Evolutionary conservation across 2,329 filamentous ascomycete species (phyloP).

Genomic region (Tolypocladium inflatum): DNA sequence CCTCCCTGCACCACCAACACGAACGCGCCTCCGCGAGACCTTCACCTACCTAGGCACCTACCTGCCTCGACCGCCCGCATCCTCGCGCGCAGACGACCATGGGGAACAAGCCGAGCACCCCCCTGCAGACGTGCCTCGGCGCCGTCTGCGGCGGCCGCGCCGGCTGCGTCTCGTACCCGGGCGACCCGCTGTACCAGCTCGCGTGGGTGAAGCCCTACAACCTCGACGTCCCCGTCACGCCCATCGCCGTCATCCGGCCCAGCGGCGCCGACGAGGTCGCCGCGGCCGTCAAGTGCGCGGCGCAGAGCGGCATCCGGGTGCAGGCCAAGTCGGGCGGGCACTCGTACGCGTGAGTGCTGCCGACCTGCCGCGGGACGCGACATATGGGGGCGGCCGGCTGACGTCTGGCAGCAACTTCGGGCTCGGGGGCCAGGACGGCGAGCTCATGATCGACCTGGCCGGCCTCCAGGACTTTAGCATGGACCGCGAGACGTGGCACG

Average conservation of each 20-base stretch:
- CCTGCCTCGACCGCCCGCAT: background rate
- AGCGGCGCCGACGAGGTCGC: constrained; percentile 43
- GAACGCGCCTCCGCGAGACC: background rate
- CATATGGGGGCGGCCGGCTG: too few species aligned
- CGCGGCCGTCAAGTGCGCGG: constrained; percentile 48
- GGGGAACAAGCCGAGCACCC: constrained; percentile 31
- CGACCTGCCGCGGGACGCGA: too few species aligned
- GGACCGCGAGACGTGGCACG: constrained; percentile 40
- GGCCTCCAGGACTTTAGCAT: constrained; percentile 44
- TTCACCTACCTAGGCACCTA: background rate
- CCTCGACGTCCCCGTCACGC: constrained; percentile 37
- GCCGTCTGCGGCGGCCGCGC: constrained; percentile 33
- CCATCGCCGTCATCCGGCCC: constrained; percentile 47
- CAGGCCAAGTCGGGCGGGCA: constrained; percentile 57
- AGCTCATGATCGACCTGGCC: constrained; percentile 43
- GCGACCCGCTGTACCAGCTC: constrained; percentile 32
- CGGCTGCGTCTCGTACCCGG: constrained; percentile 37
- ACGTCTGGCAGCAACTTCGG: constrained; percentile 24
- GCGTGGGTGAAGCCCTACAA: constrained; percentile 45
- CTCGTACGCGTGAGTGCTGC: constrained; percentile 43
- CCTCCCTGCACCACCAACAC: background rate
- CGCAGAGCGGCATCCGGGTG: constrained; percentile 37
- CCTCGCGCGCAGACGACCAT: constrained; percentile 15
- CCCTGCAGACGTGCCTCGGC: constrained; percentile 35
- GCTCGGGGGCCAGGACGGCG: constrained; percentile 40